Base-by-base conservation (phyloP, 371 early-diverging fungal species). In the Actinomortierella wolfii region DNA sequence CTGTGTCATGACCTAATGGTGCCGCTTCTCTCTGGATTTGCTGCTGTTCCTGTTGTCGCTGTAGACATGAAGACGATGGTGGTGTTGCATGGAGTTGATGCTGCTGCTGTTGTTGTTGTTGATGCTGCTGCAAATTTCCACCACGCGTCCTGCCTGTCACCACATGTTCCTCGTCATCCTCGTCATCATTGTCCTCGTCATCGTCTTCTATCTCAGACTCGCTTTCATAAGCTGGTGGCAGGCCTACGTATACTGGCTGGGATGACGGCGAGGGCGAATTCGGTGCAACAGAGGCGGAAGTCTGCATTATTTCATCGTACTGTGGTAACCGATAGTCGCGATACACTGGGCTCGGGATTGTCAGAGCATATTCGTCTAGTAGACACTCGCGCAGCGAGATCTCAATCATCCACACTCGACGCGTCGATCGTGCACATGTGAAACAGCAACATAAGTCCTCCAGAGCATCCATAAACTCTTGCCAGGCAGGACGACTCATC, bases 341-440 rank as follows among this genome's bases (percentile, higher is more conserved):
- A 26, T 70, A 70, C 5, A 70, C 70, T 13, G 70, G 70, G 18
- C 58, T 70, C 1, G 70, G 70, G 1, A 70, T 55, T 14, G 46
- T 64, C 54, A 70, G 17, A 4, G 60, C 25, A 20, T 70, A 64
- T 24, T 70, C 70, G 25, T 70, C 70, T 47, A 70, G 20, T n/a
- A 64, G 65, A 40, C 54, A 60, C 4, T 70, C 70, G 18, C 65
- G 48, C 17, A 70, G 18, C 9, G 70, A 60, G n/a, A 70, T 70
- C 43, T 70, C 70, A 5, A 70, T 70, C 47, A 70, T 6, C 70
- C 70, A 70, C 13, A 64, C 55, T 3, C 53, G 59, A 13, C 49
- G 51, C 21, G n/a, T n/a, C n/a, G n/a, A n/a, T n/a, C n/a, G n/a
- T n/a, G n/a, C n/a, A n/a, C n/a, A n/a, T n/a, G n/a, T n/a, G n/a